These are phyloP conservation scores for Penicillium palitans DNA, from an alignment of 2,329 filamentous ascomycete species.

Conservation along the genomic window DNA sequence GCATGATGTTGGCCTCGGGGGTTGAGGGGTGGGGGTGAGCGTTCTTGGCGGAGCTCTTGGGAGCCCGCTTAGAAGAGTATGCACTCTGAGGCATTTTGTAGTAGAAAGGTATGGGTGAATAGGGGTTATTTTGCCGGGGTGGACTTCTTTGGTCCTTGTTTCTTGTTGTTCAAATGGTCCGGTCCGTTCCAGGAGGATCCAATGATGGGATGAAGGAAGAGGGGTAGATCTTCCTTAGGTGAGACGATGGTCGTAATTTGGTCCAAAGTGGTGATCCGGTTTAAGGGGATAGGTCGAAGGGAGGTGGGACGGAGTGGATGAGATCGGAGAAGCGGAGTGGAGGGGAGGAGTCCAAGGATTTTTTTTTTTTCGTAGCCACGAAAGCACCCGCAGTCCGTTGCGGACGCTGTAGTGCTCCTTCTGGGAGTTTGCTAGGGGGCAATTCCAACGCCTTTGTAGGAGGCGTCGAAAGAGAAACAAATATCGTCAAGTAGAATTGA, in stretches of 20 bases:
- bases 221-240: neutral
- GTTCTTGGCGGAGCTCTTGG: constrained; percentile 29
- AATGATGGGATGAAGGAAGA: neutral
- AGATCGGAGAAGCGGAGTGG: constrained; percentile 17
- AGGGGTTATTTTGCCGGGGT: neutral
- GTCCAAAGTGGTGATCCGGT: constrained; percentile 3
- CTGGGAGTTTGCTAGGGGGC: constrained; percentile 45
- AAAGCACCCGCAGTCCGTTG: constrained; percentile 41
- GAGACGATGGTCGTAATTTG: neutral
- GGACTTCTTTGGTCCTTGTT: constrained; percentile 4
- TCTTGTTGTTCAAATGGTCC: neutral
- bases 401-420: constrained; percentile 42
- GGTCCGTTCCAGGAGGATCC: neutral
- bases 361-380: constrained; percentile 22
- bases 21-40: constrained; percentile 25
- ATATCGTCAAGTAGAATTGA: constrained; percentile 56
- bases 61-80: constrained; percentile 31
- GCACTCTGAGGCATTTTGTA: constrained; percentile 29
- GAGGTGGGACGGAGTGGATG: constrained; percentile 18
- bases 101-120: neutral
- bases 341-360: constrained; percentile 17
- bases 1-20: constrained; percentile 25
- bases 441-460: constrained; percentile 61
- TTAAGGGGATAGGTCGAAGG: constrained; percentile 9
- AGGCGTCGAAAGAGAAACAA: constrained; percentile 55